phyloP scores from a whole-genome alignment of 2,329 filamentous ascomycete species.

The Penicillium oxalicum region DNA sequence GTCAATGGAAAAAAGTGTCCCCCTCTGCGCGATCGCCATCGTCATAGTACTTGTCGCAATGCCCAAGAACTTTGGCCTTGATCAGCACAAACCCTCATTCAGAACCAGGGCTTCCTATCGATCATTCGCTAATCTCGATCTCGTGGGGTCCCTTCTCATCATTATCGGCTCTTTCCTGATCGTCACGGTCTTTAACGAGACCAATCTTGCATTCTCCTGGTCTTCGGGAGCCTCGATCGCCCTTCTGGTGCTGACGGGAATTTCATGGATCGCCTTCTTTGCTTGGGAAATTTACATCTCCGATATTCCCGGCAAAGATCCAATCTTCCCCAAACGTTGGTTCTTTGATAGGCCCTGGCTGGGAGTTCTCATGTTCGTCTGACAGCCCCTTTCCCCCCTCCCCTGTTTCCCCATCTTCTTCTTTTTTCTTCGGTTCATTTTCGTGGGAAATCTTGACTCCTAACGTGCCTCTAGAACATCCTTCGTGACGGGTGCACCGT shows the following conservation, averaged over 20 bases:
- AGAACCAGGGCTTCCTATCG: conserved; percentile 22
- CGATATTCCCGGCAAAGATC: conserved; percentile 17
- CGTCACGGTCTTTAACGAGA: conserved; percentile 45
- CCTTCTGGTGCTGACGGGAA: conserved; percentile 18
- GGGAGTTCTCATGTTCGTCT: conserved; percentile 20
- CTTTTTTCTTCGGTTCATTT: too few relatives aligned
- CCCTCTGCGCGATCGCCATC: conserved; percentile 18
- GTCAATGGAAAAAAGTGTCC: conserved; percentile 6
- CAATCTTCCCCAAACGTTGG: conserved; percentile 27
- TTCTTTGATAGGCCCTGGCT: conserved; percentile 22
- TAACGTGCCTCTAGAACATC: conserved; percentile 13
- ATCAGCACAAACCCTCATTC: conserved; percentile 22
- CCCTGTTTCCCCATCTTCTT: too few relatives aligned
- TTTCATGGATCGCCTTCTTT: conserved; percentile 29
- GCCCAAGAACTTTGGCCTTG: conserved; percentile 21
- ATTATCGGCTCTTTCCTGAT: conserved; percentile 42
- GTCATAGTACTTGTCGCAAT: conserved; percentile 15
- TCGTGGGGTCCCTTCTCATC: conserved; percentile 24
- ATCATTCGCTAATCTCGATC: conserved; percentile 21
- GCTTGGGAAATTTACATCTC: conserved; percentile 28
- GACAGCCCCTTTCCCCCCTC: too few relatives aligned
- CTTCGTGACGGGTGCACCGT: conserved; percentile 24
- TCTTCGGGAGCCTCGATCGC: conserved; percentile 30
- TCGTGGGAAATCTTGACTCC: too few relatives aligned
- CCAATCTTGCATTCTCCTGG: conserved; percentile 42